Conservation (phyloP, 2,329 filamentous ascomycete genomes). For the Myriosclerotinia scirpicola region DNA sequence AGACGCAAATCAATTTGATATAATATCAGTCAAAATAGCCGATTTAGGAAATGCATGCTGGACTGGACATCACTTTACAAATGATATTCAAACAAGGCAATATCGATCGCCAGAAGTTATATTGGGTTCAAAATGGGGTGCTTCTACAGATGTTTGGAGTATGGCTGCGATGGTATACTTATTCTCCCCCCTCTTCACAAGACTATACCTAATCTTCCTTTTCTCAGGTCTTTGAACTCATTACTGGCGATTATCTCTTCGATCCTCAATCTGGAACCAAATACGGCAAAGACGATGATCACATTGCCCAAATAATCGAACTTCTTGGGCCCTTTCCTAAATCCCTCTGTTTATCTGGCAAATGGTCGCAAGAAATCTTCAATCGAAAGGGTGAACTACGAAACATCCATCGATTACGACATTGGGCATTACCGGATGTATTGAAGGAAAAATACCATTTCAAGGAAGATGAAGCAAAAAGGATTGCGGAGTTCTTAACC, state of each 20-base stretch:
- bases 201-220: slow-evolving; percentile 7
- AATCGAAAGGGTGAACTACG: slow-evolving; percentile 95
- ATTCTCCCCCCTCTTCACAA: not conserved
- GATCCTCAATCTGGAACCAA: slow-evolving; percentile 98
- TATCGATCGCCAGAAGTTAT: slow-evolving; percentile 98
- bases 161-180: slow-evolving; percentile 93
- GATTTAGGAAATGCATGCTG: slow-evolving; percentile 98
- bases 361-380: slow-evolving; percentile 99
- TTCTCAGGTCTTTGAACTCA: slow-evolving; percentile 85
- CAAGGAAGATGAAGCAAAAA: slow-evolving; percentile 74
- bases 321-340: slow-evolving; percentile 92
- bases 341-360: slow-evolving; percentile 84
- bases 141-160: slow-evolving; percentile 99
- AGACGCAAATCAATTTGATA: slow-evolving; percentile 44
- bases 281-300: slow-evolving; percentile 98
- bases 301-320: slow-evolving; percentile 98
- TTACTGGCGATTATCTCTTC: slow-evolving; percentile 97
- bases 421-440: slow-evolving; percentile 94
- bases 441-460: slow-evolving; percentile 97
- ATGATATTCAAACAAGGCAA: slow-evolving; percentile 97
- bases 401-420: slow-evolving; percentile 93
- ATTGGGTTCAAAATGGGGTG: slow-evolving; percentile 94
- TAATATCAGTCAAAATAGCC: slow-evolving; percentile 97
- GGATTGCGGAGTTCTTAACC: slow-evolving; percentile 76
- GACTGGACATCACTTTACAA: slow-evolving; percentile 98